phyloP scores from a whole-genome alignment of 1,284 basidiomycete species.

The Heterobasidion annosum region DNA sequence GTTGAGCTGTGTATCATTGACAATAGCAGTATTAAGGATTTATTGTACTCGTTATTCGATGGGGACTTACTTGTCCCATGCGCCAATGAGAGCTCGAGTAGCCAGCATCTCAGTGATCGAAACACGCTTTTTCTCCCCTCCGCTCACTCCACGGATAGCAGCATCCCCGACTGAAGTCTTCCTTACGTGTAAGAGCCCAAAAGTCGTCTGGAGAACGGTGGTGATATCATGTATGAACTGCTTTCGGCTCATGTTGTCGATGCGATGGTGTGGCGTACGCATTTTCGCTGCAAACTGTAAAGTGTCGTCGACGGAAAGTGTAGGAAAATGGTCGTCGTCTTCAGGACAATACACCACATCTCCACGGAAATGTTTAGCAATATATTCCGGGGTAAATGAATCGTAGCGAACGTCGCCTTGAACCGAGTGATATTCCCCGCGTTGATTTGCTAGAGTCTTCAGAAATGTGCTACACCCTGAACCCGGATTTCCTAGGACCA shows the following conservation, averaged over 20 bases:
- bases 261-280: conserved; percentile 19
- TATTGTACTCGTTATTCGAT: too few relatives aligned
- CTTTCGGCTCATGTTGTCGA: not conserved
- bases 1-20: conserved; percentile 28
- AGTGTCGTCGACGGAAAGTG: conserved; percentile 64
- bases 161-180: conserved; percentile 67
- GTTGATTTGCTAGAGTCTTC: conserved; percentile 64
- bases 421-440: conserved; percentile 49
- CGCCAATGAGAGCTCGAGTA: conserved; percentile 44
- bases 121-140: conserved; percentile 78
- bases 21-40: too few relatives aligned
- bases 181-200: conserved; percentile 58
- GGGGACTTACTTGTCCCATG: conserved; percentile 54
- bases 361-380: conserved; percentile 49
- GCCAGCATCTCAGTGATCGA: conserved; percentile 67
- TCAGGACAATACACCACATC: conserved; percentile 64
- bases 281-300: conserved; percentile 55
- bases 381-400: conserved; percentile 44
- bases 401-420: conserved; percentile 61
- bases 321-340: conserved; percentile 70
- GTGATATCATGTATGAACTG: not conserved
- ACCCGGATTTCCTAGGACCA: conserved; percentile 58
- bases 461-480: conserved; percentile 72
- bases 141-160: conserved; percentile 67
- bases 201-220: conserved; percentile 53